Evolutionary conservation across 257 asterid genomes (phyloP), one percentile per base, ranked within the genome.

Genomic region (Verbascum thapsus): DNA sequence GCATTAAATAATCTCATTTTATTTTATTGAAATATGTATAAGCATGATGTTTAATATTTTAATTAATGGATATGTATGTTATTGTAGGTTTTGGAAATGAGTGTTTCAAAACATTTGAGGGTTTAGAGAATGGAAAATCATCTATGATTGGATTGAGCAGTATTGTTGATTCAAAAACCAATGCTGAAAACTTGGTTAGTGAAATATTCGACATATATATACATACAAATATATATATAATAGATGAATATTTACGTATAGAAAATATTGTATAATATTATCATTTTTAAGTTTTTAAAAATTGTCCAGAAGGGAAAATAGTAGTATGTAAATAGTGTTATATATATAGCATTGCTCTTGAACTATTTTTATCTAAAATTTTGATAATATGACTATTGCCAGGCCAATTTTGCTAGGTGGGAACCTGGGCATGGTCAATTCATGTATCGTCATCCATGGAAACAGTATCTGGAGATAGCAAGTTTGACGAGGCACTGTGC

Each of bases 391-490:
- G 17, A 30, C 9, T 32, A 8, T 41, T 55, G 61, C 40, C 74
- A 88, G 96, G 88, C 85, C 0, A 89, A 89, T 74, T 86, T 84
- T 7, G 94, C 96, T 2, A 77, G 84, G 67, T 89, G 96, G 96
- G 96, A 89, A 62, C 95, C 95, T 3, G 84, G 91, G 1, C 96
- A 89, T 54, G 95, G 96, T 4, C 61, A 44, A 15, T 89, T 86
- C 88, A 69, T 57, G 86, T 86, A 72, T 61, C 66, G 80, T 4
- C 96, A 89, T 76, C 96, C 96, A 30, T 89, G 95, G 96, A 77
- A 74, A 56, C 96, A 86, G 51, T 90, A 90, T 69, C 69, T 82
- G 58, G 88, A 83, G 65, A 75, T 88, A 20, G 92, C 91, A 19
- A 20, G 63, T 32, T 69, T 90, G 22, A 77, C 78, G 3, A 81